Evolutionary conservation across 2,329 filamentous ascomycete genomes (phyloP), one percentile per base, ranked within the genome.

Genomic region (Colletotrichum chlorophyti): DNA sequence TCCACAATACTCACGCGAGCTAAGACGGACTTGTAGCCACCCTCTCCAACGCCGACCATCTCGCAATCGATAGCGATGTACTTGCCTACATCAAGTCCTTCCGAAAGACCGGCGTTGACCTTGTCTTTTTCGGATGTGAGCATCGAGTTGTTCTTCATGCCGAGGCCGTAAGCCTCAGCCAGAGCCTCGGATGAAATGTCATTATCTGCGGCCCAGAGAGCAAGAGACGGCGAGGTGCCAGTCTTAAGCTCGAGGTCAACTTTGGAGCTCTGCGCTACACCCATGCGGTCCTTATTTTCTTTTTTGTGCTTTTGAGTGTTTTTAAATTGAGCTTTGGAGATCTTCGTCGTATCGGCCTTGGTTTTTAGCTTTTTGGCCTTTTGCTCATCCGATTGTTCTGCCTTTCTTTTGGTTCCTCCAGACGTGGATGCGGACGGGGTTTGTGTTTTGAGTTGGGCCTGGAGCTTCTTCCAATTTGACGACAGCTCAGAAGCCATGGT

Each of bases 31-130:
- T 87, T 84, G 63, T 88, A 81, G 19, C 86, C 83, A 47, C 86
- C 86, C 1, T 85, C 84, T 0, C 90, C 91, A 11, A 96, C 86
- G 43, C 94, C 95, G 23, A 99, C 95, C 95, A 99, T 99, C 76
- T 99, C 95, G 74, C 95, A 99, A 77, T 99, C 95, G 42, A 99
- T 85, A 17, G 91, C 90, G 37, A 99, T 78, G 72, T 96, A 99
- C 80, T 95, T 96, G 48, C 94, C 95, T 17, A 93, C 78, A 50
- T 92, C 85, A 31, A 89, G 76, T 6, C 82, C 84, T 21, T 78
- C 72, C 2, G 84, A 82, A 4, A 86, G 76, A 1, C 89, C 89
- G 40, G 85, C 82, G 68, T 91, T 91, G 61, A 88, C 76, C 40
- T 79, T 81, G 46, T 82, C 80, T 34, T 81, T 73, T 21, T 71